Evolutionary conservation across 768 basidiomycete genomes (phyloP), one percentile per base, ranked within the genome.

Genomic region (Suillus lakei): DNA sequence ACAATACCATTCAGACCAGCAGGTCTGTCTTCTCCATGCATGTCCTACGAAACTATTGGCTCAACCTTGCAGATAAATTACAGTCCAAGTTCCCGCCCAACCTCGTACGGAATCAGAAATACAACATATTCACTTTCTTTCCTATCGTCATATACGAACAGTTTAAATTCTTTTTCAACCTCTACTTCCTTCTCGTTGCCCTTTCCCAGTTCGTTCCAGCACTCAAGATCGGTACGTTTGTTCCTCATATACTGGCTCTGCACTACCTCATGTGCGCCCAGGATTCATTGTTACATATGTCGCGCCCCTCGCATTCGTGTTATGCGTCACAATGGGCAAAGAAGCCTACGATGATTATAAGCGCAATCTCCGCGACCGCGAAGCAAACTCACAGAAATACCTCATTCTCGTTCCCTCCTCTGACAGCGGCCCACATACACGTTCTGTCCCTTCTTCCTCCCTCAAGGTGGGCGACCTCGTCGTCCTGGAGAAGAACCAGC

Each of bases 111-210:
- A 99, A 99, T 72, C 97, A 99, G 78, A 99, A 99, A 82, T 99
- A 99, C 84, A 97, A 96, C 75, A 83, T 92, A 62, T 86, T 94
- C 80, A 95, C 93, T n/a, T 99, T 99, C 83, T 86, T 99, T 12
- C 98, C 98, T 4, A 87, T 98, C 69, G 96, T 99, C 53, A 88
- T 99, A 76, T 99, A 98, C 77, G 96, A 99, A 77, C 97, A 99
- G 76, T 99, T 99, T 90, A 99, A 98, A 79, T 98, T 97, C 84
- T 99, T 99, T 83, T 99, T 98, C 88, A 99, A 99, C 75, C 85
- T 98, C 8, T 99, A 99, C 78, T 99, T 99, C 75, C 87, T 99
- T 13, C 89, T 99, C 28, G 98, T 99, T 43, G 98, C 98, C 0
- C 83, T 99, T 9, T 95, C 93, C 10, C 98, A 99, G 77, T 98